Evolutionary conservation across 169 alveolate genomes (phyloP), one percentile per base, ranked within the genome.

Genomic region (Plasmodium cynomolgi): DNA sequence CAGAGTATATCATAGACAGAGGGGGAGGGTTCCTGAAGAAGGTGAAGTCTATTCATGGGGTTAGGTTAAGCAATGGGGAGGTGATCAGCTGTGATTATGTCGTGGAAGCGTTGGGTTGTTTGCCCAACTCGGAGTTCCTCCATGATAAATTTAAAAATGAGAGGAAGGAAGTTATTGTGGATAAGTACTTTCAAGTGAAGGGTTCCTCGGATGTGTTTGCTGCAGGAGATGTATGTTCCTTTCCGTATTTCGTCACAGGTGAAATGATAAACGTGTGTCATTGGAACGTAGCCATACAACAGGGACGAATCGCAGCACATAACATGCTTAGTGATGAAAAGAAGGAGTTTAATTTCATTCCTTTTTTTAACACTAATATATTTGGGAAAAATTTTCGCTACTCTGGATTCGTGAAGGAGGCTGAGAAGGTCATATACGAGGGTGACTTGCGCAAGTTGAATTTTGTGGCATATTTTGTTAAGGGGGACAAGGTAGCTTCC

Each of bases 281-380:
- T 73, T 96, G 97, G 97, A 96, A 96, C 56, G 98, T 96, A 8
- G 98, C 98, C 1, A 82, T 96, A 81, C 98, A 96, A 33, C 98
- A 96, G 56, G 98, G 98, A 0, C 79, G 97, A 31, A 97, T 96
- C 41, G 98, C 97, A 5, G 98, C 98, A 33, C 93, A 84, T 37
- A 95, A 95, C 75, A 96, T 96, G 97, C 75, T 96, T 2, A 97
- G 91, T 39, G 37, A 34, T 8, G 41, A 84, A 6, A 93, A 95
- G 23, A 85, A 41, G 84, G 95, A 84, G 31, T 93, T 73, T 93
- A 82, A 44, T 85, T 92, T 93, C 86, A 81, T 96, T n/a, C 97
- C 98, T 1, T 96, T 96, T 91, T 96, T 96, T 92, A 96, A 97
- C 96, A 95, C 97, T 17, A 96, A 95, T 41, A 94, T 96, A 37